These are phyloP conservation scores for Dimocarpus longan DNA, from an alignment of 345 rosid genomes.

Conservation along the genomic window DNA sequence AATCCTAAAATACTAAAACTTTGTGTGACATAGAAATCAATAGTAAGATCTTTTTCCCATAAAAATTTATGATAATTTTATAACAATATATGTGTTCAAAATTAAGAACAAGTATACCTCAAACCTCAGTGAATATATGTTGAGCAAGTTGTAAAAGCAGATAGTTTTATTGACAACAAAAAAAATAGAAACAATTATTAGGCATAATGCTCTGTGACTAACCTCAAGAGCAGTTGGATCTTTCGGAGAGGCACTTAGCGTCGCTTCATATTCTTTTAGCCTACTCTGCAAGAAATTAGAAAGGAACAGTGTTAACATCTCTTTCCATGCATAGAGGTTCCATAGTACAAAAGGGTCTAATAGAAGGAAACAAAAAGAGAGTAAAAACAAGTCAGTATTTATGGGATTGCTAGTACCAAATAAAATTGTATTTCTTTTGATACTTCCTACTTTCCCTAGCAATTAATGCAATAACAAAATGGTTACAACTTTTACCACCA, in stretches of 20 bases:
- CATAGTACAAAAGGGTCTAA: background rate
- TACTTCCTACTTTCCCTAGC: background rate
- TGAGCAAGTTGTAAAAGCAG: background rate
- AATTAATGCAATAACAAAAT: background rate
- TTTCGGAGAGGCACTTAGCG: slow-evolving; percentile 54
- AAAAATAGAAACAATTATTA: background rate
- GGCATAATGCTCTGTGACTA: slow-evolving; percentile 35
- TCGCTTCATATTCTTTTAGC: slow-evolving; percentile 75
- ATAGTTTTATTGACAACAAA: background rate
- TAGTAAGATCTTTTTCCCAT: background rate
- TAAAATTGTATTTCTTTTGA: background rate
- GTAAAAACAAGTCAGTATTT: background rate
- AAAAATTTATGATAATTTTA: background rate
- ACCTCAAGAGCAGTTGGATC: slow-evolving; percentile 86
- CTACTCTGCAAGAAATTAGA: slow-evolving; percentile 54
- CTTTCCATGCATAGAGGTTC: background rate
- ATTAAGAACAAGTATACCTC: background rate
- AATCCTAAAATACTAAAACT: background rate
- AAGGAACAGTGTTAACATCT: slow-evolving; percentile 14
- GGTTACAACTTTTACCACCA: background rate
- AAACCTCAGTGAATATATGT: background rate
- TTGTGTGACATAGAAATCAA: background rate
- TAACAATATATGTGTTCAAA: background rate
- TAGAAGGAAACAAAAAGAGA: background rate
- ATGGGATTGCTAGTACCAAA: background rate